Evolutionary conservation across 2,329 filamentous ascomycete species (phyloP).

Genomic region (Dothistroma pini): DNA sequence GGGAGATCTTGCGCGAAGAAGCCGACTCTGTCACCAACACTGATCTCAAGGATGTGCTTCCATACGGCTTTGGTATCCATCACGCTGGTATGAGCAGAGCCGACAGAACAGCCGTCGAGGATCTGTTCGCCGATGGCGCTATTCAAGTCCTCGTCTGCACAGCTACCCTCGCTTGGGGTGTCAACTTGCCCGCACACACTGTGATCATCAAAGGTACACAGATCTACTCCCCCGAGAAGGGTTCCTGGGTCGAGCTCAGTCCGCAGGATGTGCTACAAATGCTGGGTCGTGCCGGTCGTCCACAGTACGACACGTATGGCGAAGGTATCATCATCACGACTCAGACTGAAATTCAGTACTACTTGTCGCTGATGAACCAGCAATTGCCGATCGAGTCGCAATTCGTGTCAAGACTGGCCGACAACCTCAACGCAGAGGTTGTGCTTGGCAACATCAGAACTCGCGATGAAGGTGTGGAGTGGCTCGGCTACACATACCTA

Average conservation of each 20-base stretch:
- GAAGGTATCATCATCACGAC: slow-evolving; percentile 99
- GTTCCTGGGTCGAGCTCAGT: slow-evolving; percentile 96
- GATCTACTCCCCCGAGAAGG: slow-evolving; percentile 97
- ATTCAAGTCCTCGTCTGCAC: slow-evolving; percentile 97
- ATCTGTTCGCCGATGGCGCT: slow-evolving; percentile 84
- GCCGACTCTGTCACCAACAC: slow-evolving; percentile 76
- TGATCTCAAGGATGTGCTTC: slow-evolving; percentile 88
- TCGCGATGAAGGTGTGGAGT: slow-evolving; percentile 96
- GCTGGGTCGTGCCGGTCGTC: slow-evolving; percentile 93
- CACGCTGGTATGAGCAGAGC: slow-evolving; percentile 94
- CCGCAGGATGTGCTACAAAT: slow-evolving; percentile 98
- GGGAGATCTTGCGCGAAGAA: slow-evolving; percentile 83
- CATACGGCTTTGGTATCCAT: slow-evolving; percentile 97
- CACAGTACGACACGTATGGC: slow-evolving; percentile 95
- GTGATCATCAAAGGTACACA: slow-evolving; percentile 99
- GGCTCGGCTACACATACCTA: slow-evolving; percentile 96
- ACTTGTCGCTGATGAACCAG: slow-evolving; percentile 92
- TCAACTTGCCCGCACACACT: slow-evolving; percentile 94
- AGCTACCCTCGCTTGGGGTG: slow-evolving; percentile 97
- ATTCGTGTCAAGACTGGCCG: slow-evolving; percentile 84
- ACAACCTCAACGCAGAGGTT: slow-evolving; percentile 94
- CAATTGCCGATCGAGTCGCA: slow-evolving; percentile 98
- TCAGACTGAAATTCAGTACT: slow-evolving; percentile 93
- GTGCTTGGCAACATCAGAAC: slow-evolving; percentile 90
- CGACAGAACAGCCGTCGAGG: slow-evolving; percentile 94